These are phyloP conservation scores for Pascua sp. DNA, from an alignment of 1,284 basidiomycete genomes.

Conservation along the genomic window DNA sequence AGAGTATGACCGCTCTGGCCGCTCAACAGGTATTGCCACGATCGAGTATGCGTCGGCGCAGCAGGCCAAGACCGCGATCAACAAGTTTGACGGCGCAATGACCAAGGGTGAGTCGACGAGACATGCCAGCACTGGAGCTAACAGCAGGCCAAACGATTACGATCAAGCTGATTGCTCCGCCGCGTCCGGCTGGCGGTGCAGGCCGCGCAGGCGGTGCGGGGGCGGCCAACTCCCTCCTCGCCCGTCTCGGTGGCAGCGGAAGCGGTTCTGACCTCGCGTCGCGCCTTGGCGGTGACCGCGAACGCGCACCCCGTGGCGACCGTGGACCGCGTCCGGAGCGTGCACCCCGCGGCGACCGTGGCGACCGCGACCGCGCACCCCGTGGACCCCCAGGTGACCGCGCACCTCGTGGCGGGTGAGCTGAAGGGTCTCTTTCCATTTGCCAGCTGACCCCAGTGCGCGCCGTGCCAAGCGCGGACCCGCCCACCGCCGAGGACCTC, in stretches of 20 bases:
- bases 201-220: too few species aligned
- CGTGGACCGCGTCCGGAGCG: slow-evolving; percentile 3
- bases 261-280: slow-evolving; percentile 1
- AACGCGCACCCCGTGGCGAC: background rate
- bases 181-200: slow-evolving; percentile 1
- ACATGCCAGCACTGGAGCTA: background rate
- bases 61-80: slow-evolving; percentile 79
- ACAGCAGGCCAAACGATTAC: slow-evolving; percentile 72
- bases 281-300: slow-evolving; percentile 4
- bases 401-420: slow-evolving; percentile 33
- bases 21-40: slow-evolving; percentile 79
- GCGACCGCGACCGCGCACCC: slow-evolving; percentile 3
- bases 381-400: slow-evolving; percentile 1
- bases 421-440: background rate
- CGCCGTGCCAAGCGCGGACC: slow-evolving; percentile 52
- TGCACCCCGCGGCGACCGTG: slow-evolving; percentile 10
- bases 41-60: slow-evolving; percentile 73
- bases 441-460: background rate
- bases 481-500: slow-evolving; percentile 73
- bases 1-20: slow-evolving; percentile 92
- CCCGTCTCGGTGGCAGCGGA: slow-evolving; percentile 1
- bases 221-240: slow-evolving; percentile 1
- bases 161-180: slow-evolving; percentile 56
- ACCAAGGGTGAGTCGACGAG: slow-evolving; percentile 68
- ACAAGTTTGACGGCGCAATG: slow-evolving; percentile 80